Evolutionary conservation across 805 yeast genomes (phyloP), one percentile per base, ranked within the genome.

Genomic region (Metschnikowia rubicola): DNA sequence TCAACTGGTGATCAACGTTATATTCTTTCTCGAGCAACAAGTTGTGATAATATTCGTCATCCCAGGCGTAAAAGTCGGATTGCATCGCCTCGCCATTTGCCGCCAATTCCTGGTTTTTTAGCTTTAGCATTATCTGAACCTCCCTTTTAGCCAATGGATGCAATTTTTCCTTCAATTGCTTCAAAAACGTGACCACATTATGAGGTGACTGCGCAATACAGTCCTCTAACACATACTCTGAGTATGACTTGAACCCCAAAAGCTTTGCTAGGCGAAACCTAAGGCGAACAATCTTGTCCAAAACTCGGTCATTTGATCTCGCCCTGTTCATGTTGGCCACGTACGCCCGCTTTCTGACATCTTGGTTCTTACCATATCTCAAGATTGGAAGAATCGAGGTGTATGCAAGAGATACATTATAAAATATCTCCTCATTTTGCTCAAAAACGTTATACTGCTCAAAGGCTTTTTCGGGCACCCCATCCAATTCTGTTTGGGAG

Each of bases 351-450:
- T 79, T 81, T 66, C 96, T 79, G 3, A 94, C 86, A 17, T 75
- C 77, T 35, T 81, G 75, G 53, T 66, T 67, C 45, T 74, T 71
- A 36, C 94, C 90, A 63, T 81, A 81, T 60, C 85, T 85, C 63
- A 86, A 64, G 11, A 84, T 84, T 2, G 95, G 94, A 51, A 83
- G 69, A 40, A 84, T 63, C 60, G 87, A 95, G 1, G 96, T 92
- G 59, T 85, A 85, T 63, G 88, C 86, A 70, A 79, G 86, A 2
- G 94, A 83, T 73, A 88, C 84, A 60, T 84, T 84, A 50, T 63
- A 63, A 43, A 65, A 62, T 17, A 63, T 65, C 13, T 67, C 73
- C 15, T 70, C 78, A 17, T 67, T 73, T 19, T 68, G 74, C 8
- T 65, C 66, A 34, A 68, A 67, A 44, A 64, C 65, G 44, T 76